Conservation (phyloP, 2,329 filamentous ascomycete genomes). For the Lanzia echinophila region DNA sequence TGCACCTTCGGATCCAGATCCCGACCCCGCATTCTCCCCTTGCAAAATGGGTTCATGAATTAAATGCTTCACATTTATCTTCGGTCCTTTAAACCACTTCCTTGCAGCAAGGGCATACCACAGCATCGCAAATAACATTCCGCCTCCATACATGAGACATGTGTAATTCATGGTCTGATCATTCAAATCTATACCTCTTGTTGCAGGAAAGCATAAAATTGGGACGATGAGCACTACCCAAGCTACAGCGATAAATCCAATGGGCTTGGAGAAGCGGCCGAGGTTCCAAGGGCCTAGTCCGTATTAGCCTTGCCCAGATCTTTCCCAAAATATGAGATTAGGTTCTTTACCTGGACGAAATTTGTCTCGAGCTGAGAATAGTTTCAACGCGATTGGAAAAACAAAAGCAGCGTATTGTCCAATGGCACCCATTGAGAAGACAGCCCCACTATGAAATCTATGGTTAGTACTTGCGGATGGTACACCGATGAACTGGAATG, state of each 20-base stretch:
- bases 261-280: conserved; percentile 49
- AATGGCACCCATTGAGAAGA: conserved; percentile 65
- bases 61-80: conserved; percentile 51
- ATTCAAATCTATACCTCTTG: conserved; percentile 48
- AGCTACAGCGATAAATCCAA: conserved; percentile 48
- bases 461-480: too few relatives aligned
- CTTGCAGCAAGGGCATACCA: conserved; percentile 59
- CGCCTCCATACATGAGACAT: conserved; percentile 56
- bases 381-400: conserved; percentile 51
- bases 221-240: conserved; percentile 64
- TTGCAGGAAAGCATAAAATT: conserved; percentile 57
- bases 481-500: too few relatives aligned
- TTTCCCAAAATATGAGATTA: too few relatives aligned
- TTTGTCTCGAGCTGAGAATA: conserved; percentile 52
- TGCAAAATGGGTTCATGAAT: conserved; percentile 1
- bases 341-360: conserved; percentile 49
- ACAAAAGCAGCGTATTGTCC: conserved; percentile 58
- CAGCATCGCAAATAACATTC: conserved; percentile 50
- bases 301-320: background rate
- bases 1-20: background rate
- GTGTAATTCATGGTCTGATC: conserved; percentile 60
- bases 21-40: too few relatives aligned
- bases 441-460: conserved; percentile 39
- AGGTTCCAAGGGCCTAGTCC: conserved; percentile 55
- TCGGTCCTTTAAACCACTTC: conserved; percentile 66